Conservation (phyloP, 805 yeast genomes). For the Saccharomycodes ludwigii region DNA sequence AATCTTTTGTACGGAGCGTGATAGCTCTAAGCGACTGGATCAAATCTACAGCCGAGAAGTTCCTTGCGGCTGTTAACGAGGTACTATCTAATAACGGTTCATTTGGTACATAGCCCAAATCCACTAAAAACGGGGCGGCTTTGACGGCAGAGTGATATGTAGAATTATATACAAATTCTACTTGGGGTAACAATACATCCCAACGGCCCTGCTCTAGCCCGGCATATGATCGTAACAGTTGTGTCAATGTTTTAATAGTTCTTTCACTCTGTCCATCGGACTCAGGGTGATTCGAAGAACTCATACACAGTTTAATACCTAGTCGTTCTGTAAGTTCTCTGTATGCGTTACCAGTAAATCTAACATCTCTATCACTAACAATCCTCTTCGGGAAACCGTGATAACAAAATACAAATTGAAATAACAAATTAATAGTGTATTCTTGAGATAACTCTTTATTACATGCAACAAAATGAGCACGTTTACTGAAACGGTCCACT, state of each 20-base stretch:
- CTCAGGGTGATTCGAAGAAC: conserved; percentile 5
- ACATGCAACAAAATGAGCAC: conserved; percentile 9
- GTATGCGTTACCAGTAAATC: conserved; percentile 1
- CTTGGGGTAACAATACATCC: conserved; percentile 4
- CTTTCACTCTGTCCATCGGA: conserved; percentile 7
- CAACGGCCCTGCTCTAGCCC: conserved; percentile 1
- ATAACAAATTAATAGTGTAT: conserved; percentile 8
- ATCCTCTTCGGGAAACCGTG: conserved; percentile 10
- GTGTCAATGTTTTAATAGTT: conserved; percentile 1
- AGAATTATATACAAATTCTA: conserved; percentile 7
- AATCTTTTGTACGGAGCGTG: conserved; percentile 1
- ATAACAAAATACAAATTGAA: conserved; percentile 7
- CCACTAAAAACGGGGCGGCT: conserved; percentile 6
- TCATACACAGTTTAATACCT: conserved; percentile 3
- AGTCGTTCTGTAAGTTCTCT: conserved; percentile 3
- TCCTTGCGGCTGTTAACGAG: neutral
- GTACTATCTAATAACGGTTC: conserved; percentile 1
- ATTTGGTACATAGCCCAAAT: conserved; percentile 8
- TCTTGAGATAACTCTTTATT: conserved; percentile 6
- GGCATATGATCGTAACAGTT: conserved; percentile 1
- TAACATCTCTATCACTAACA: conserved; percentile 3
- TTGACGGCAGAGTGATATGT: conserved; percentile 1
- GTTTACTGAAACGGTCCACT: conserved; percentile 11
- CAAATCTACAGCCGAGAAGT: conserved; percentile 1
- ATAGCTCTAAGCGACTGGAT: conserved; percentile 1